Conservation (phyloP, 2,329 filamentous ascomycete genomes). For the Paraconiothyrium brasiliense region DNA sequence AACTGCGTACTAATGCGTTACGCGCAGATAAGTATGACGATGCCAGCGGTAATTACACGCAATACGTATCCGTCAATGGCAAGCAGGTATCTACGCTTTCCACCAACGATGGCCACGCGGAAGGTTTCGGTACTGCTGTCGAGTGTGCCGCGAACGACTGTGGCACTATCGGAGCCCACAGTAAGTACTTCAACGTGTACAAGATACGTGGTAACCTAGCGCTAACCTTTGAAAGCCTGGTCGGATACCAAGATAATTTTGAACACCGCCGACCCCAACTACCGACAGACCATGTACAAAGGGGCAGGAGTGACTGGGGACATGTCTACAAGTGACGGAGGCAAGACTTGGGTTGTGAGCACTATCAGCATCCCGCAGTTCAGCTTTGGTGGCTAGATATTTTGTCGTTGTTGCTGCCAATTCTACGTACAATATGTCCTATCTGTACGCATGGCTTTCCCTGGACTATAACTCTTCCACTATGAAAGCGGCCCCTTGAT, state of each 20-base stretch:
- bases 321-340: conserved; percentile 53
- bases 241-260: conserved; percentile 52
- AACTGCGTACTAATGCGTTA: not conserved
- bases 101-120: conserved; percentile 54
- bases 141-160: conserved; percentile 53
- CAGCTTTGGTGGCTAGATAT: conserved; percentile 9
- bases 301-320: conserved; percentile 53
- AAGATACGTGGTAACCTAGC: too few species aligned
- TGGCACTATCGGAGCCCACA: conserved; percentile 53
- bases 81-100: conserved; percentile 55
- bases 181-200: not conserved
- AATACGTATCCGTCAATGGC: conserved; percentile 51
- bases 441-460: too few species aligned
- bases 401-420: not conserved
- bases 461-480: too few species aligned
- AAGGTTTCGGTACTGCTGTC: conserved; percentile 57
- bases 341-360: conserved; percentile 56
- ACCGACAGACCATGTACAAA: conserved; percentile 51
- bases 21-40: conserved; percentile 52
- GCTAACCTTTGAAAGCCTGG: conserved; percentile 31
- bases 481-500: too few species aligned
- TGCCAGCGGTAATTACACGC: conserved; percentile 52
- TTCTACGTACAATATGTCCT: not conserved
- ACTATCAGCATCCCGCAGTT: conserved; percentile 45
- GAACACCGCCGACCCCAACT: conserved; percentile 49